Conservation (phyloP, 345 rosid genomes). For the Lepidium sativum region DNA sequence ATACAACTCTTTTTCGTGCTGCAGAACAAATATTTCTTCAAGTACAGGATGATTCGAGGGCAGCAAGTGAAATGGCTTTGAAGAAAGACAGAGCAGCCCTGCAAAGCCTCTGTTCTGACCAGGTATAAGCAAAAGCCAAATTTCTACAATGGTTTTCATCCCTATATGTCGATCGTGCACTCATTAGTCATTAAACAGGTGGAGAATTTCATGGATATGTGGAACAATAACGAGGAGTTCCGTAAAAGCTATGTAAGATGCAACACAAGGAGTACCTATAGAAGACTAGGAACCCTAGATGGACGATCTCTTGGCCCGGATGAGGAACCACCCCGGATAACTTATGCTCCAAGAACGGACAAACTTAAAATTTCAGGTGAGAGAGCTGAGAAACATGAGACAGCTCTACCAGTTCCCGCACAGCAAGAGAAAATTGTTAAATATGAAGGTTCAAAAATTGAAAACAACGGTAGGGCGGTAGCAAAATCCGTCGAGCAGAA, state of each 20-base stretch:
- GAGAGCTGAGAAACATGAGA: conserved; percentile 24
- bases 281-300: conserved; percentile 69
- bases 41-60: conserved; percentile 52
- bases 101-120: conserved; percentile 49
- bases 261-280: conserved; percentile 51
- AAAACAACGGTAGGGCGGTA: conserved; percentile 17
- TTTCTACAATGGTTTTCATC: neutral
- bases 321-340: conserved; percentile 53
- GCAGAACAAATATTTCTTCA: conserved; percentile 54
- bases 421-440: conserved; percentile 26
- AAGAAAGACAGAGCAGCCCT: conserved; percentile 52
- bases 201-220: conserved; percentile 54
- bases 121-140: conserved; percentile 36
- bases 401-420: conserved; percentile 21
- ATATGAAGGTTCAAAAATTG: conserved; percentile 30
- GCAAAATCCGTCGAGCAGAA: conserved; percentile 36
- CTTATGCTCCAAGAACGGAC: conserved; percentile 27
- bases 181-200: conserved; percentile 40
- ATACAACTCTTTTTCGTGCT: conserved; percentile 7
- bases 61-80: conserved; percentile 46
- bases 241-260: conserved; percentile 52
- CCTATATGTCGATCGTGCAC: neutral
- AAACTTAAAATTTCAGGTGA: conserved; percentile 30
- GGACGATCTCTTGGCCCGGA: conserved; percentile 85
- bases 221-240: conserved; percentile 59